phyloP scores from a whole-genome alignment of 305 asterid species.

The Fraxinus velutina region DNA sequence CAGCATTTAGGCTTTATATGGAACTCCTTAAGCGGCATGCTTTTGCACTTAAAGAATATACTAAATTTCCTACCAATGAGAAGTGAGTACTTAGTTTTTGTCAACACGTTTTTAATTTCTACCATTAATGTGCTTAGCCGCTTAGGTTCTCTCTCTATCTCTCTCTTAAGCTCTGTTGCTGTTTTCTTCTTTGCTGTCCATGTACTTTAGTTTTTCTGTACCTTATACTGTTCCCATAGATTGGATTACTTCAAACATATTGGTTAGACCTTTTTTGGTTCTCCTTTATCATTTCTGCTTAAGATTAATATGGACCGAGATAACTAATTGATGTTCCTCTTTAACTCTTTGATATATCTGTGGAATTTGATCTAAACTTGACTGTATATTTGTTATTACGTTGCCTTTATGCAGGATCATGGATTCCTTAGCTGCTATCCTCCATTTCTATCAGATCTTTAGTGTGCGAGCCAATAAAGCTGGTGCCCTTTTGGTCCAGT shows the following conservation, averaged over 20 bases:
- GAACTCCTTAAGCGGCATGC: constrained; percentile 76
- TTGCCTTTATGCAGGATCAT: constrained; percentile 59
- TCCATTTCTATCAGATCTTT: constrained; percentile 52
- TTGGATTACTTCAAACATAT: neutral
- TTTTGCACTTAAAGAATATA: constrained; percentile 54
- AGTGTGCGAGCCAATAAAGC: constrained; percentile 48
- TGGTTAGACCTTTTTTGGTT: neutral
- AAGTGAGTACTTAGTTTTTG: constrained; percentile 54
- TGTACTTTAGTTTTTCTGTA: neutral
- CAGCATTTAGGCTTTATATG: constrained; percentile 84
- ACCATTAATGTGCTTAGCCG: neutral
- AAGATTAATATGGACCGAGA: neutral
- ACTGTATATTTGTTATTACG: neutral
- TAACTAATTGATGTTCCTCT: neutral
- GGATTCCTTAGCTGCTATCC: constrained; percentile 48
- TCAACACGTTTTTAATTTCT: neutral
- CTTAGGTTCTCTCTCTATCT: neutral
- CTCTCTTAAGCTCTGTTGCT: neutral
- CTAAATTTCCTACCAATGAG: constrained; percentile 52
- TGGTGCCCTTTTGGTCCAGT: constrained; percentile 58
- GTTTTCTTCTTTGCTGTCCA: neutral
- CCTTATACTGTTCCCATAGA: neutral
- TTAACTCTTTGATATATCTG: neutral
- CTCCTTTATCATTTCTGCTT: neutral
- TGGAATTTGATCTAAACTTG: constrained; percentile 11